phyloP scores from a whole-genome alignment of 345 rosid genomes.

The Citrus inodora region DNA sequence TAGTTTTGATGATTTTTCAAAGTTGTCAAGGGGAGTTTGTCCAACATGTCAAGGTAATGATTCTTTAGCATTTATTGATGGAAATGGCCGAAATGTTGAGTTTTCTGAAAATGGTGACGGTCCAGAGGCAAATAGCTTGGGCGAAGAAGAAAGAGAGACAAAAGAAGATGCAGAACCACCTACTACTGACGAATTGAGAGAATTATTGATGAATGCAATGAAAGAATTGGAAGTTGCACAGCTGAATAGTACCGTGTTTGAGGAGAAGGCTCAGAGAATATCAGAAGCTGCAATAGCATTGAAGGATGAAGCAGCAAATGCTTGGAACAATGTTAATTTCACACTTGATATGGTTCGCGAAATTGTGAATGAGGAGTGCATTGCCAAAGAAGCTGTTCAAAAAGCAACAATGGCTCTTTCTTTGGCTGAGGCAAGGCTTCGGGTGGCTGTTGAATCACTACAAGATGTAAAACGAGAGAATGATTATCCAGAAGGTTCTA shows the following conservation, averaged over 20 bases:
- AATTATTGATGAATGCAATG: conserved; percentile 49
- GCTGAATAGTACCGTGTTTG: conserved; percentile 71
- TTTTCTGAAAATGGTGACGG: conserved; percentile 30
- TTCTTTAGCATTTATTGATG: conserved; percentile 56
- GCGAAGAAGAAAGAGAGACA: conserved; percentile 32
- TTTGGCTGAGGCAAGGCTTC: conserved; percentile 80
- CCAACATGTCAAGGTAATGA: conserved; percentile 57
- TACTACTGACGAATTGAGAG: conserved; percentile 58
- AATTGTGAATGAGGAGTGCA: conserved; percentile 55
- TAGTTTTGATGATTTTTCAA: conserved; percentile 23
- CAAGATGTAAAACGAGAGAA: conserved; percentile 33
- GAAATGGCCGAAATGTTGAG: conserved; percentile 52
- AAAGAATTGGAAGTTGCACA: conserved; percentile 76
- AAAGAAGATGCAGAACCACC: conserved; percentile 34
- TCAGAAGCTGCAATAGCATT: conserved; percentile 82
- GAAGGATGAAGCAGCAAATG: conserved; percentile 70
- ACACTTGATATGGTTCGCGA: conserved; percentile 55
- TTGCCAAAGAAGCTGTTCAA: conserved; percentile 71
- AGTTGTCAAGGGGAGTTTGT: conserved; percentile 28
- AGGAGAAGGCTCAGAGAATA: conserved; percentile 83
- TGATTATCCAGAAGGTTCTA: conserved; percentile 28
- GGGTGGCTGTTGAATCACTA: conserved; percentile 57
- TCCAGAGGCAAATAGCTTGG: conserved; percentile 24
- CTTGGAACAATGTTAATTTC: conserved; percentile 58
- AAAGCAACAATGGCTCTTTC: conserved; percentile 82